phyloP scores from a whole-genome alignment of 1,284 basidiomycete genomes.

The Cutaneotrichosporon sp. region DNA sequence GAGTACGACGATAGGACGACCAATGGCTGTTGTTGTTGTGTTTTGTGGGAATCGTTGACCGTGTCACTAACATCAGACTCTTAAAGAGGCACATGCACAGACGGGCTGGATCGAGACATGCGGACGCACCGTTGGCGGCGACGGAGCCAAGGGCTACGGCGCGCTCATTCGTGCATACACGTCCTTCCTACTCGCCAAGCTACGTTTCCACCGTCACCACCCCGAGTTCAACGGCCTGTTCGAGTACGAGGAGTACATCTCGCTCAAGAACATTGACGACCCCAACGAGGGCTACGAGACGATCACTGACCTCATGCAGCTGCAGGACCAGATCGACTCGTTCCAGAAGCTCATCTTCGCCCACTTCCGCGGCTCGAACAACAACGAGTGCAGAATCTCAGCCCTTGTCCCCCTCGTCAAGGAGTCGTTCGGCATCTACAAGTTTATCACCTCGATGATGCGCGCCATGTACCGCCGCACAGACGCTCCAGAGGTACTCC shows the following conservation, averaged over 20 bases:
- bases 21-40: too few species aligned
- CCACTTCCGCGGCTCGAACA: constrained; percentile 79
- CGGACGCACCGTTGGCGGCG: constrained; percentile 74
- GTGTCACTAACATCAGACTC: constrained; percentile 61
- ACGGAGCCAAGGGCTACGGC: constrained; percentile 78
- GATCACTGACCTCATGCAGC: constrained; percentile 87
- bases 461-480: constrained; percentile 90
- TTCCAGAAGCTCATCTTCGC: constrained; percentile 95
- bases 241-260: constrained; percentile 95
- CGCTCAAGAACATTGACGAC: constrained; percentile 91
- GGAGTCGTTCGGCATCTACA: constrained; percentile 95
- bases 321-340: constrained; percentile 95
- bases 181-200: constrained; percentile 87
- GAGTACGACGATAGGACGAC: constrained; percentile 48
- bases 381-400: constrained; percentile 94
- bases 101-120: constrained; percentile 95
- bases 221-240: constrained; percentile 95
- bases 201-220: constrained; percentile 86
- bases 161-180: constrained; percentile 89
- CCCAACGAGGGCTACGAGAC: constrained; percentile 97
- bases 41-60: too few species aligned
- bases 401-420: constrained; percentile 89
- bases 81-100: constrained; percentile 93
- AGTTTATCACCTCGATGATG: constrained; percentile 95
- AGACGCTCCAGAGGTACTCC: constrained; percentile 76